Percentiles rank a stretch among this genome's conserved stretches.
Conservation (phyloP, 495 filamentous ascomycete species). For the Penicillium coffeae region DNA sequence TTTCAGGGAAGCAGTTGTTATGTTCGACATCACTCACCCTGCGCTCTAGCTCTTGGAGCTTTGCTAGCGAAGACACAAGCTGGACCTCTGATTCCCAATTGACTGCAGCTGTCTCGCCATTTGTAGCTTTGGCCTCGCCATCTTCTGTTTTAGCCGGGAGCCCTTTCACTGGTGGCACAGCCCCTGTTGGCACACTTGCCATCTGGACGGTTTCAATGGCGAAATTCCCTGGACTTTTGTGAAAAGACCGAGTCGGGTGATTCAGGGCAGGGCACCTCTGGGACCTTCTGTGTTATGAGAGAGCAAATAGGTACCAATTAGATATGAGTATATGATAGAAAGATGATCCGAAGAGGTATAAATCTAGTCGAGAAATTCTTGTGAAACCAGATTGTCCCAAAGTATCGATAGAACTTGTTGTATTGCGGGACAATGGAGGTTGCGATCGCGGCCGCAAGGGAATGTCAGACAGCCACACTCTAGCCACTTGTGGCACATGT, state of each 20-base stretch:
- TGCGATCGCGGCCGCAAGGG: background rate
- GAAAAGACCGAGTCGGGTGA: too few relatives aligned
- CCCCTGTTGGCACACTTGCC: background rate
- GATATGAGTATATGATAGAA: too few relatives aligned
- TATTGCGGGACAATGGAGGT: background rate
- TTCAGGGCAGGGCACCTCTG: background rate
- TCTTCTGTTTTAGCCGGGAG: background rate
- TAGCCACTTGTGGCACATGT: background rate
- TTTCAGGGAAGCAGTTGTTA: background rate
- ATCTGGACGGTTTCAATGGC: too few relatives aligned
- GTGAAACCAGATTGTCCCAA: background rate
- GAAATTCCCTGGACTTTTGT: too few relatives aligned
- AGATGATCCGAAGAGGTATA: background rate
- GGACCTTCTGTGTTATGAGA: too few relatives aligned
- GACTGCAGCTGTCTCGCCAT: background rate
- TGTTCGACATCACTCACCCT: conserved; percentile 22
- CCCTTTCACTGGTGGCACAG: background rate
- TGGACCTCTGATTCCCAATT: conserved; percentile 38
- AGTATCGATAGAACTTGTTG: background rate
- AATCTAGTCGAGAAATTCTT: background rate
- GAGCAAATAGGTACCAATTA: too few relatives aligned
- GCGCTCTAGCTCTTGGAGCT: conserved; percentile 40
- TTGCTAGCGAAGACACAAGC: conserved; percentile 40
- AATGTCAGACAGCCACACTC: background rate
- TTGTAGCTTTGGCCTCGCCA: background rate